Percentiles rank a stretch among this genome's conserved stretches.
Evolutionary conservation across 2,329 filamentous ascomycete species (phyloP).

Genomic region (Venturiaceae sp.): DNA sequence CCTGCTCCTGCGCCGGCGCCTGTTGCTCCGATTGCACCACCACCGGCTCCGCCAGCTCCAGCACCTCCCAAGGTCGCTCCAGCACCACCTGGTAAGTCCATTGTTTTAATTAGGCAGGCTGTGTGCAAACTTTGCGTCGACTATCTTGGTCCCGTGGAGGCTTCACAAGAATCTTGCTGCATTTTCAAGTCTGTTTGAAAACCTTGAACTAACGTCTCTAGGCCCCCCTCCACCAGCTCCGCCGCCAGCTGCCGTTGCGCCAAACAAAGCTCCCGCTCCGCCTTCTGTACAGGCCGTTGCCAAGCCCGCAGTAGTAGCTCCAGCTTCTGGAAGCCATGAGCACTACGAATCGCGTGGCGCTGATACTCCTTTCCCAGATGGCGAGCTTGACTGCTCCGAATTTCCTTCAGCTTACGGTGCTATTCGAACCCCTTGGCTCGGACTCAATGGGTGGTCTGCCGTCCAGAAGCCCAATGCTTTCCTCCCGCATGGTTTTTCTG

Average conservation of each 20-base stretch:
- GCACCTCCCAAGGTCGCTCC: neutral
- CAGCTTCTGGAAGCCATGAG: neutral
- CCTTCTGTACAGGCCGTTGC: neutral
- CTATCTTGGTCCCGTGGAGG: too few species aligned
- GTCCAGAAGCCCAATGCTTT: slow-evolving; percentile 48
- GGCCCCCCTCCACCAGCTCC: neutral
- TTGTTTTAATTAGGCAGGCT: too few species aligned
- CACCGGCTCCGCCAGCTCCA: neutral
- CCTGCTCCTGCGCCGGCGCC: neutral
- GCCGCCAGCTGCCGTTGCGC: neutral
- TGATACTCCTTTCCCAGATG: slow-evolving; percentile 60
- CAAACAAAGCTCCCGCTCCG: neutral
- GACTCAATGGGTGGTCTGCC: slow-evolving; percentile 67
- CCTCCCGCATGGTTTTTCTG: slow-evolving; percentile 26
- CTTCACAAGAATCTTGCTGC: too few species aligned
- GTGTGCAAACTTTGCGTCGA: too few species aligned
- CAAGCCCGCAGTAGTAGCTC: neutral
- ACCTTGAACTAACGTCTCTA: neutral
- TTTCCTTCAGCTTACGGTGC: slow-evolving; percentile 82
- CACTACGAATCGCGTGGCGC: neutral
- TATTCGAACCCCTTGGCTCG: slow-evolving; percentile 57
- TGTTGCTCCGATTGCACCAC: neutral
- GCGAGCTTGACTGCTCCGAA: slow-evolving; percentile 55
- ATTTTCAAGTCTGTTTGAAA: too few species aligned
- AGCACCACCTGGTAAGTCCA: neutral